Evolutionary conservation across 441 rosid genomes (phyloP).

Genomic region (Erodium texanum): DNA sequence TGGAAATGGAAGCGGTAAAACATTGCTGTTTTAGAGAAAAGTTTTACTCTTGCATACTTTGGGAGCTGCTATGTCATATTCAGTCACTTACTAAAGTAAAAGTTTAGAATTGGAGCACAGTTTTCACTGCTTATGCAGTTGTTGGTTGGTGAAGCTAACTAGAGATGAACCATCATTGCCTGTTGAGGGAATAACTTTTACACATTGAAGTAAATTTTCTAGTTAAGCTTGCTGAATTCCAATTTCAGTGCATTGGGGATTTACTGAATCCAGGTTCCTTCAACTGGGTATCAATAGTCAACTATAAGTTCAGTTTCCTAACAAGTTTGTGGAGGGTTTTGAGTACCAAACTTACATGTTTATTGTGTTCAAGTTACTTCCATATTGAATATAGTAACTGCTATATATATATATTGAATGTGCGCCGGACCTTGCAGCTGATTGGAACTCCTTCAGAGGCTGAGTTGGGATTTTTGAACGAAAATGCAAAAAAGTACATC

Average conservation of each 20-base stretch:
- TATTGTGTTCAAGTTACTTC: not conserved
- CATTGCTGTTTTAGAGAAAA: not conserved
- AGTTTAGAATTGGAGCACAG: not conserved
- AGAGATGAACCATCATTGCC: not conserved
- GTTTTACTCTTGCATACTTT: too few species aligned
- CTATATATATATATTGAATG: conserved; percentile 11
- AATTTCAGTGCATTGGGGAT: too few species aligned
- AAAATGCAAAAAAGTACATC: conserved; percentile 78
- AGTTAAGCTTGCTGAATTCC: too few species aligned
- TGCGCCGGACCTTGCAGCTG: conserved; percentile 35
- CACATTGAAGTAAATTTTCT: too few species aligned
- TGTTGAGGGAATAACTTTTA: too few species aligned
- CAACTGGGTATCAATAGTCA: too few species aligned
- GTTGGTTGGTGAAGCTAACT: not conserved
- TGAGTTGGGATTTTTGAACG: conserved; percentile 79
- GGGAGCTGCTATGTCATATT: too few species aligned
- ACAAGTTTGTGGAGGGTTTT: not conserved
- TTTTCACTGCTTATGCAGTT: too few species aligned
- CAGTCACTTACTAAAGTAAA: not conserved
- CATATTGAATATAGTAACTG: conserved; percentile 2
- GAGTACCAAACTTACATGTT: not conserved
- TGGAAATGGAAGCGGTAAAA: not conserved
- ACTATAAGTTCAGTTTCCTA: too few species aligned
- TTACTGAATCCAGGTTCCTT: too few species aligned
- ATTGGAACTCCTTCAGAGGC: conserved; percentile 89